Evolutionary conservation across 495 filamentous ascomycete species (phyloP).

Genomic region (Aeminium ludgeri): DNA sequence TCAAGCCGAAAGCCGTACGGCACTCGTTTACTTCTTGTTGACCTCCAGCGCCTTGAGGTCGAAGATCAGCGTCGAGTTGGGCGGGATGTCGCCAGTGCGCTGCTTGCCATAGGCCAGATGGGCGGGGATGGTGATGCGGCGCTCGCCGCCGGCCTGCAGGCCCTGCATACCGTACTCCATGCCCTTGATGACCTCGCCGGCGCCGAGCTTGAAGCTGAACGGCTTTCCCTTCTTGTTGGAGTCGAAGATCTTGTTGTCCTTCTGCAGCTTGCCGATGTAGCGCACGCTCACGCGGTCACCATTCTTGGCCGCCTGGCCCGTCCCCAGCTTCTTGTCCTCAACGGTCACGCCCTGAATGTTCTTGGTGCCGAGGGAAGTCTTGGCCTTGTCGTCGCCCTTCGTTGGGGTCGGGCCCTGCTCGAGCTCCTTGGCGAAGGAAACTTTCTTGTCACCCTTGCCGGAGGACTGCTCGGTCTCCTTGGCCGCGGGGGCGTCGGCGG

Average conservation of each 20-base stretch:
- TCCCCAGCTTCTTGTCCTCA: slow-evolving; percentile 85
- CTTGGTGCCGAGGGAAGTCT: slow-evolving; percentile 46
- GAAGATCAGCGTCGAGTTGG: slow-evolving; percentile 79
- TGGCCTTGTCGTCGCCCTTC: slow-evolving; percentile 32
- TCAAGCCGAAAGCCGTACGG: background rate
- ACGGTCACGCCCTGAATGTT: slow-evolving; percentile 73
- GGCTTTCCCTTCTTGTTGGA: slow-evolving; percentile 95
- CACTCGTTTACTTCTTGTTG: slow-evolving; percentile 22
- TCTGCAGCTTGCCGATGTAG: slow-evolving; percentile 84
- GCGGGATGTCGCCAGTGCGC: slow-evolving; percentile 54
- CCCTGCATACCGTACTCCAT: slow-evolving; percentile 91
- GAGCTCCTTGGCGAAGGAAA: slow-evolving; percentile 95
- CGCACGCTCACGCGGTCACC: slow-evolving; percentile 79
- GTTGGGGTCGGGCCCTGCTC: slow-evolving; percentile 84
- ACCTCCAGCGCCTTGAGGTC: slow-evolving; percentile 76
- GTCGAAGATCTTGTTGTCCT: slow-evolving; percentile 86
- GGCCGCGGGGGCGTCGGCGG: slow-evolving; percentile 43
- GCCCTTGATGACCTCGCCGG: slow-evolving; percentile 92
- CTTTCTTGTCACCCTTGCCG: slow-evolving; percentile 72
- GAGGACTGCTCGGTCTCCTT: slow-evolving; percentile 35
- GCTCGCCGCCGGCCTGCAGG: slow-evolving; percentile 86
- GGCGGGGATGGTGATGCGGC: slow-evolving; percentile 73
- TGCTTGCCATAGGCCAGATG: slow-evolving; percentile 75
- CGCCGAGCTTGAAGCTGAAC: slow-evolving; percentile 84
- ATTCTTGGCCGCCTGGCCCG: slow-evolving; percentile 62